Evolutionary conservation across 225 moss, liverwort and hornwort genomes (phyloP).

Genomic region (Polytrichum formosum): DNA sequence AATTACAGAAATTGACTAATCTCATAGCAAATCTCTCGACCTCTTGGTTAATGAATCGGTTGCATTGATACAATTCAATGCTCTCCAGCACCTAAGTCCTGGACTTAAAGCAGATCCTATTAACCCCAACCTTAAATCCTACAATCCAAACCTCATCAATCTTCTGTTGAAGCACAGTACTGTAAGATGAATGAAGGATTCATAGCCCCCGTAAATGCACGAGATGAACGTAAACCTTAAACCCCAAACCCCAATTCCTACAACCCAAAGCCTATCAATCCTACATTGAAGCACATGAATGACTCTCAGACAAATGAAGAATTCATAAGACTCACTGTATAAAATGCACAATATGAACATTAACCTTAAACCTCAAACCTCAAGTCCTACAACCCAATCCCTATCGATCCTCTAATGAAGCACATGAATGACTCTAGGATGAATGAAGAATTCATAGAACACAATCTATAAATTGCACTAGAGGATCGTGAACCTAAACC

Average conservation of each 20-base stretch:
- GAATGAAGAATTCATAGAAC: neutral
- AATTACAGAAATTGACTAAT: too few species aligned
- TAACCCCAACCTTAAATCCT: neutral
- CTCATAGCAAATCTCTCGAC: too few species aligned
- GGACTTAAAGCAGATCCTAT: neutral
- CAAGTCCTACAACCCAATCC: too few species aligned
- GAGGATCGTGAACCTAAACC: slow-evolving; percentile 31
- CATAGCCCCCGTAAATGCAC: slow-evolving; percentile 51
- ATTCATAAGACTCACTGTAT: slow-evolving; percentile 23
- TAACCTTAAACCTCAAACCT: neutral
- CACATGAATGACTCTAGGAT: neutral
- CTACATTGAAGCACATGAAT: neutral
- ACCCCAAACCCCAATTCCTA: too few species aligned
- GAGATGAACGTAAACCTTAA: slow-evolving; percentile 35
- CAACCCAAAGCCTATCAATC: neutral
- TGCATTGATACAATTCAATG: too few species aligned
- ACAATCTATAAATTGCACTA: slow-evolving; percentile 75
- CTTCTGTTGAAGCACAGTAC: neutral
- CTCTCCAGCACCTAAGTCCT: neutral
- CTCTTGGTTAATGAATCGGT: too few species aligned
- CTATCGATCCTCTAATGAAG: neutral
- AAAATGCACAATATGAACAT: neutral
- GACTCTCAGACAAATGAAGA: neutral
- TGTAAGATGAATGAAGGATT: neutral
- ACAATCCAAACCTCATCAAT: neutral